Base-by-base conservation (phyloP, 2,329 filamentous ascomycete species). In the Colletotrichum cereale region DNA sequence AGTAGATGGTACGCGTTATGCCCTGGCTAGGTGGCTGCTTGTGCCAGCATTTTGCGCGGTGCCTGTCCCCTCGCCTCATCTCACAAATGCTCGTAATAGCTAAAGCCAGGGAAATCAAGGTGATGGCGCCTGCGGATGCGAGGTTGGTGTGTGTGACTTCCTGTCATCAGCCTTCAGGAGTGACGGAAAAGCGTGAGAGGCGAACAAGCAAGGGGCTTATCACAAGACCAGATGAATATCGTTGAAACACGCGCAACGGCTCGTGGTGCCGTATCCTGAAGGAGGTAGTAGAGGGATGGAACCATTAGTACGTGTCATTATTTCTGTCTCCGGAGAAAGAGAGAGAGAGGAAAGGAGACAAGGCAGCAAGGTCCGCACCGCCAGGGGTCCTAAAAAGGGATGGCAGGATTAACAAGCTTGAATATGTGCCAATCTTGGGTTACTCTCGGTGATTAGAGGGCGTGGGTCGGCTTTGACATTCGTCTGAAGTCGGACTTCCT, bases 401-500 rank as follows among this genome's bases (percentile, higher is more conserved):
- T 69, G 61, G 18, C 34, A 38, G 61, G 56, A n/a, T 61, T 62
- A 55, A 62, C 67, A 40, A 16, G 8, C 48, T 56, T 47, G 67
- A 42, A 24, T 38, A 34, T 50, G 55, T 34, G 62, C 57, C 63
- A 56, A 71, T 71, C 40, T 42, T 26, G 38, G 57, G 55, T 42
- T 42, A 36, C 40, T 11, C n/a, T 58, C 42, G 38, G 29, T 38
- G 42, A 36, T 26, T 44, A 12, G 47, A 34, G 36, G 36, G 57
- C n/a, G 56, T 53, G 58, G 58, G 58, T 63, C 50, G 36, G 44
- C 57, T 68, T 57, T 44, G 57, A 36, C 64, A 60, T 67, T 68
- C 57, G 50, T 71, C 65, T 53, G 64, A 71, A 63, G 64, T 68
- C 26, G 52, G 21, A 12, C 38, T 26, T 42, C 62, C 63, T 71